A percentile compares a stretch with the other conserved stretches of the same genome.
Conservation (phyloP, 352 stramenopile species). For the Phytophthora boehmeriae region DNA sequence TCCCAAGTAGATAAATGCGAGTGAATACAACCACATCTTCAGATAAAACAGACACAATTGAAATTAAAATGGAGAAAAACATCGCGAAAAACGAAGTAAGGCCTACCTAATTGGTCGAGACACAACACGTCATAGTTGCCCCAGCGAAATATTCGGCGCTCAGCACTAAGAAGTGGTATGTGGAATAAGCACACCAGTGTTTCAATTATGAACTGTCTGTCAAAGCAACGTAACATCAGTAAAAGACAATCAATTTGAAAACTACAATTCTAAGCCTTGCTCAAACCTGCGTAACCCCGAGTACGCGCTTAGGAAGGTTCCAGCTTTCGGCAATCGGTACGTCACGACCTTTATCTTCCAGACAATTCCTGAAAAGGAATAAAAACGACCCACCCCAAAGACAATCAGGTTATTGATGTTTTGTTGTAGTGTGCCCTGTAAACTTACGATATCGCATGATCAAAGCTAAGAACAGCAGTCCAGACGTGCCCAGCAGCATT, state of each 20-base stretch:
- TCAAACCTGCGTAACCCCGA: constrained; percentile 44
- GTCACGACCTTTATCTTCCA: constrained; percentile 53
- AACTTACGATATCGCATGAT: constrained; percentile 54
- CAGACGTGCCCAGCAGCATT: constrained; percentile 39
- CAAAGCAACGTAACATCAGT: neutral
- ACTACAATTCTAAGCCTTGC: neutral
- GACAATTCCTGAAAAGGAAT: constrained; percentile 31
- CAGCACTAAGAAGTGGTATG: constrained; percentile 40
- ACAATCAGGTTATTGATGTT: neutral
- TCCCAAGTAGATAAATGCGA: constrained; percentile 60
- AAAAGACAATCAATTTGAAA: neutral
- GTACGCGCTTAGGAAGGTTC: constrained; percentile 42
- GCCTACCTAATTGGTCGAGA: constrained; percentile 59
- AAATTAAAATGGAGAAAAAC: too few species aligned
- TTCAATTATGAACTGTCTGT: constrained; percentile 52
- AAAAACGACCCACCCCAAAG: neutral
- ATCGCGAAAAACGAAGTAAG: neutral
- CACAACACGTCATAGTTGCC: constrained; percentile 36
- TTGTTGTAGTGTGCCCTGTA: neutral
- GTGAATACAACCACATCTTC: constrained; percentile 54
- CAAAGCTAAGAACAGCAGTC: constrained; percentile 41
- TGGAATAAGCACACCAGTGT: constrained; percentile 45
- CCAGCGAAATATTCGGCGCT: constrained; percentile 32
- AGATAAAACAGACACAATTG: neutral
- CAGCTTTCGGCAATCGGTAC: constrained; percentile 34